These are phyloP conservation scores for Tolypocladium paradoxum DNA, from an alignment of 2,329 filamentous ascomycete species.

Conservation along the genomic window DNA sequence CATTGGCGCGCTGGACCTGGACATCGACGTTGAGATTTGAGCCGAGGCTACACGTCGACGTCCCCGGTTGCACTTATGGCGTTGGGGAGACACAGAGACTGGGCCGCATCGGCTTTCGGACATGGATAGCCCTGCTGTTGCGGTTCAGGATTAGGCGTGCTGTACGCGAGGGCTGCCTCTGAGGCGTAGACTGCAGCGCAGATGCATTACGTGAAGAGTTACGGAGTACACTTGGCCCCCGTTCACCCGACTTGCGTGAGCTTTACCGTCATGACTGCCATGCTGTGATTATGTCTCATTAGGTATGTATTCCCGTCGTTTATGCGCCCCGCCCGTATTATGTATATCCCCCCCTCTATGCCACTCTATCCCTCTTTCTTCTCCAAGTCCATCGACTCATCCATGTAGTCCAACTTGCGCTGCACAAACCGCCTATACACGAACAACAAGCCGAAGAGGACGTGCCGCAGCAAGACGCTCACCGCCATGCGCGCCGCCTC, in stretches of 20 bases:
- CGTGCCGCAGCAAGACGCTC: constrained; percentile 9
- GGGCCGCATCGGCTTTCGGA: background rate
- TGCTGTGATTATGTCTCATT: background rate
- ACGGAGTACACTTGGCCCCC: background rate
- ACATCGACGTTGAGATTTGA: constrained; percentile 82
- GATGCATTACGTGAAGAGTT: background rate
- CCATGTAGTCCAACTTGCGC: constrained; percentile 17
- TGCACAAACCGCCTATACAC: constrained; percentile 12
- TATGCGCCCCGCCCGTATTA: too few species aligned
- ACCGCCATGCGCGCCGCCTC: constrained; percentile 8
- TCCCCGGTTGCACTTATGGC: background rate
- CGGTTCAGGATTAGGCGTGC: background rate
- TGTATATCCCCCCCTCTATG: too few species aligned
- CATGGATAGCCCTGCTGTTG: background rate
- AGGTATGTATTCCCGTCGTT: background rate
- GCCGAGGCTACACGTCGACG: background rate
- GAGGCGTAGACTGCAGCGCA: background rate
- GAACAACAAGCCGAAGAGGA: constrained; percentile 13
- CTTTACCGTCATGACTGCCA: background rate
- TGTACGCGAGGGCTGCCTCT: background rate
- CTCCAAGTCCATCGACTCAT: constrained; percentile 9
- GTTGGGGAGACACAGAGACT: background rate
- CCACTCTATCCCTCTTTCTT: background rate
- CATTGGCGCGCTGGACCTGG: constrained; percentile 78
- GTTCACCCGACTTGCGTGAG: background rate